Conservation (phyloP, 78 protist genomes). For the Dictyostelium intermedium region DNA sequence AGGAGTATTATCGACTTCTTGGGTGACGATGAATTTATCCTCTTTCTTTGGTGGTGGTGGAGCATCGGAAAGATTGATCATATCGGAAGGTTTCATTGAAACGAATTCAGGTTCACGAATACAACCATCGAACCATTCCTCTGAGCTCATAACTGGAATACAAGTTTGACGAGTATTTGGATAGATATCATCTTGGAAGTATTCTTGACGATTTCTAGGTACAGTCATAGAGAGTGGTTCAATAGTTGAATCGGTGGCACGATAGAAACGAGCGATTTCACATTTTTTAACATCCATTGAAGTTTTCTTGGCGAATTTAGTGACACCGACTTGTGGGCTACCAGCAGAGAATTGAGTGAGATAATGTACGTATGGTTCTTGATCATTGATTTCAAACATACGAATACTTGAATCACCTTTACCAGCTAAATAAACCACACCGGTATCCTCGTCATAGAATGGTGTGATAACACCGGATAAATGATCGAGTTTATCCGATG, state of each 20-base stretch:
- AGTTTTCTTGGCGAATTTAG: slow-evolving; percentile 78
- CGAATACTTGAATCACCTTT: slow-evolving; percentile 89
- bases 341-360: slow-evolving; percentile 65
- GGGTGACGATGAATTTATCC: background rate
- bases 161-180: slow-evolving; percentile 78
- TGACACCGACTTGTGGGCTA: slow-evolving; percentile 75
- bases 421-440: slow-evolving; percentile 86
- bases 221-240: slow-evolving; percentile 85
- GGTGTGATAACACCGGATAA: slow-evolving; percentile 85
- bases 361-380: slow-evolving; percentile 82
- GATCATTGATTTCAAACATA: slow-evolving; percentile 84
- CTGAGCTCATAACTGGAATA: slow-evolving; percentile 81
- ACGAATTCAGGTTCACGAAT: slow-evolving; percentile 40
- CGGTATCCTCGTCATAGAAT: slow-evolving; percentile 86
- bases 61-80: slow-evolving; percentile 39
- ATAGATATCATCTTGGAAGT: slow-evolving; percentile 92
- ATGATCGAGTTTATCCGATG: slow-evolving; percentile 22
- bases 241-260: slow-evolving; percentile 53
- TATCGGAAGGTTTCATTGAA: slow-evolving; percentile 47
- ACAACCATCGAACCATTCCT: slow-evolving; percentile 87
- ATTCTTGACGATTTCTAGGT: slow-evolving; percentile 85
- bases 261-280: slow-evolving; percentile 81
- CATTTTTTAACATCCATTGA: slow-evolving; percentile 73
- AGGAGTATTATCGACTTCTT: slow-evolving; percentile 47
- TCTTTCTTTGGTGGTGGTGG: slow-evolving; percentile 63